Evolutionary conservation across 2,329 filamentous ascomycete genomes (phyloP), one percentile per base, ranked within the genome.

Genomic region (Trichoderma koningii): DNA sequence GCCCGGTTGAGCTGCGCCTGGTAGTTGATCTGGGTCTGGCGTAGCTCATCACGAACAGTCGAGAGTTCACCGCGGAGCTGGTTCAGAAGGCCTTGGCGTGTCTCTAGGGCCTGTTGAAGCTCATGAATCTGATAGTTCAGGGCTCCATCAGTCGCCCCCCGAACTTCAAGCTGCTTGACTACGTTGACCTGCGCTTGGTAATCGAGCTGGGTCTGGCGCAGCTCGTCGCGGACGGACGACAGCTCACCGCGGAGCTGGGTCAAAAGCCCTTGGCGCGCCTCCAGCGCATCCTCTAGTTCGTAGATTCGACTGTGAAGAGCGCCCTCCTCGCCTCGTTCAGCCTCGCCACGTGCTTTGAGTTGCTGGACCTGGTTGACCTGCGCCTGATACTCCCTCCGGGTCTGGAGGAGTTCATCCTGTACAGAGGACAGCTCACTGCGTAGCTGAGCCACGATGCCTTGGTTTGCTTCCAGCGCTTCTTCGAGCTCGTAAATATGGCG

Each of bases 401-500:
- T 85, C 56, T 89, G 81, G 19, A 89, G 85, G 9, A 93, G 81
- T 63, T 92, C 87, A 68, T 93, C 89, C 62, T 85, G 86, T 10
- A 88, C 83, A 7, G 80, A 77, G 2, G 88, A 85, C 3, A 93
- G 77, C 70, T 93, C 89, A 60, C 82, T 83, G 60, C 88, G 85
- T 28, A 90, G 80, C 56, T 85, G 84, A 21, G 89, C 89, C 6
- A 92, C 76, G 50, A 86, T 81, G n/a, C 82, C 79, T 71, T 90
- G 86, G 67, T 89, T 87, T 30, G 85, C 80, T 63, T 89, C 83
- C 15, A 95, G 81, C 65, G 92, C 90, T 55, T 87, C 83, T 71
- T 90, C 88, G 10, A 95, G 81, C 59, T 89, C 88, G 53, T 89
- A 85, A 59, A 96, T 87, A 73, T 95, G 91, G 17, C 85, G 83